Evolutionary conservation across 441 rosid species (phyloP).

Genomic region (Bocquillonia castaneifolia): DNA sequence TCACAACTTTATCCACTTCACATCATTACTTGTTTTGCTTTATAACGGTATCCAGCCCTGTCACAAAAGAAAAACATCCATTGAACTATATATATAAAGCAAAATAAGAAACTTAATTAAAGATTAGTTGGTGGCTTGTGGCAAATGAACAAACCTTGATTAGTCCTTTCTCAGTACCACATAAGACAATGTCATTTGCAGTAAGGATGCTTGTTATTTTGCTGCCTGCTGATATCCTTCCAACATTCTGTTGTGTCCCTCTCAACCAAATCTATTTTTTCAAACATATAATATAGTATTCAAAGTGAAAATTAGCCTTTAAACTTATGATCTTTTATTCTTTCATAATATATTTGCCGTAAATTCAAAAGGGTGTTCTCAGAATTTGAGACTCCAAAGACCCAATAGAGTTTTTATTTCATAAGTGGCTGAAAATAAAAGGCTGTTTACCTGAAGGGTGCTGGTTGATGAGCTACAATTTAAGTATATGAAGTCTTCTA

Average conservation of each 20-base stretch:
- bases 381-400: background rate
- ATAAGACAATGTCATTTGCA: constrained; percentile 65
- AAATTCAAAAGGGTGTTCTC: too few species aligned
- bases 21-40: constrained; percentile 6
- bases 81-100: constrained; percentile 6
- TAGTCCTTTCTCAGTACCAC: constrained; percentile 84
- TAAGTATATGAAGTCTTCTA: constrained; percentile 86
- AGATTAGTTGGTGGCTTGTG: background rate
- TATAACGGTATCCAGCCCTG: constrained; percentile 86
- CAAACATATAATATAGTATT: background rate
- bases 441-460: constrained; percentile 57
- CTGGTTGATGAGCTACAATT: constrained; percentile 62
- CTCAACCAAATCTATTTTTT: constrained; percentile 70
- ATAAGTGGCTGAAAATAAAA: background rate
- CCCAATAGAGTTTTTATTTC: too few species aligned
- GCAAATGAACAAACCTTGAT: constrained; percentile 53
- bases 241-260: constrained; percentile 74
- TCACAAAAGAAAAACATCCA: constrained; percentile 6
- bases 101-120: background rate
- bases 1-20: background rate
- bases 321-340: too few species aligned
- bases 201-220: constrained; percentile 78
- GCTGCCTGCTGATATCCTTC: constrained; percentile 87
- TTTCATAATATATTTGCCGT: too few species aligned
- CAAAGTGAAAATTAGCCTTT: background rate